phyloP scores from a whole-genome alignment of 192 early-diverging fungal species.

The Backusella tarrabulga region DNA sequence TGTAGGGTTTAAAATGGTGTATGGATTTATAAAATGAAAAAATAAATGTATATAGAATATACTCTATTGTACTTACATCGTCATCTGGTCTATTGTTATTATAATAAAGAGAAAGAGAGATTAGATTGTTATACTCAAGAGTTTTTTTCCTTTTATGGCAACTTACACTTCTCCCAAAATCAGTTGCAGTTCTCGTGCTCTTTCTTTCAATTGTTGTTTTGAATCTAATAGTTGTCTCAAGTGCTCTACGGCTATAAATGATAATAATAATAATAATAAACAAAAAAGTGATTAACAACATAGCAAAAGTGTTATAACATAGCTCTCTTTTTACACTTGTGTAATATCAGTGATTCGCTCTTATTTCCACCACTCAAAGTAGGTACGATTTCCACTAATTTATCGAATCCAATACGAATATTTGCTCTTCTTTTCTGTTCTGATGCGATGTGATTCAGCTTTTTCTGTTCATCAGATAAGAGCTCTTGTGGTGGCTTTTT shows the following conservation, averaged over 20 bases:
- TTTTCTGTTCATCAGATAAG: slow-evolving; percentile 85
- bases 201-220: slow-evolving; percentile 49
- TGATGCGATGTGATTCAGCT: slow-evolving; percentile 90
- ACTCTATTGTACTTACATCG: slow-evolving; percentile 7
- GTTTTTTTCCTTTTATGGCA: neutral
- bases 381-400: slow-evolving; percentile 83
- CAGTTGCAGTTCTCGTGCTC: slow-evolving; percentile 44
- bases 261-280: too few species aligned
- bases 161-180: slow-evolving; percentile 48
- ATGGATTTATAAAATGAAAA: neutral
- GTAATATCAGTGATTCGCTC: slow-evolving; percentile 81
- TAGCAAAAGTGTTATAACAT: neutral
- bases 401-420: slow-evolving; percentile 86
- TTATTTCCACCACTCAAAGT: slow-evolving; percentile 78
- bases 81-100: slow-evolving; percentile 12
- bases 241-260: slow-evolving; percentile 62
- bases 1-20: neutral
- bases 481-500: slow-evolving; percentile 57
- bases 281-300: neutral
- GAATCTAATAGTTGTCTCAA: slow-evolving; percentile 64
- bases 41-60: neutral
- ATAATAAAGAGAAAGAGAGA: neutral
- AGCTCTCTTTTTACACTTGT: slow-evolving; percentile 50
- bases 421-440: slow-evolving; percentile 92
- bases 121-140: neutral